phyloP scores from a whole-genome alignment of 202 grass and related monocot species.

The Cymbopogon flexuosus region DNA sequence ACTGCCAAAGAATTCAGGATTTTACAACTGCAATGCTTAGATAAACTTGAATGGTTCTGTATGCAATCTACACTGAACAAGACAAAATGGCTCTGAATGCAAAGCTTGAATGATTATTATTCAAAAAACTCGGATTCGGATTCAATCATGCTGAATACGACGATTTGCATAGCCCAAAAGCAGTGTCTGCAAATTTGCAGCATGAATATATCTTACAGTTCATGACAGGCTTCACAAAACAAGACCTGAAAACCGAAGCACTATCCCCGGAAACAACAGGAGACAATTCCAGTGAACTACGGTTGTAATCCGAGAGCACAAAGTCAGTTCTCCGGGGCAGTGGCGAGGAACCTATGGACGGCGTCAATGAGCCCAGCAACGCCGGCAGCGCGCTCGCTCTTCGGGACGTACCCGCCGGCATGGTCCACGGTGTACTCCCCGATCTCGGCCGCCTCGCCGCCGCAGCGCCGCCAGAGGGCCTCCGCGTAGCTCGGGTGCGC shows the following conservation, averaged over 20 bases:
- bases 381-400: slow-evolving; percentile 19
- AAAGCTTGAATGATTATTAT: not conserved
- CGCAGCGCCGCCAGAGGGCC: slow-evolving; percentile 55
- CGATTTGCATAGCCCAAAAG: not conserved
- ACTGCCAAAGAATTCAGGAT: too few relatives aligned
- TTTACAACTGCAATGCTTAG: not conserved
- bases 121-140: not conserved
- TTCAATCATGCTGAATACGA: not conserved
- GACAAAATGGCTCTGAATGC: not conserved
- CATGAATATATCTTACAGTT: not conserved
- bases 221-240: not conserved
- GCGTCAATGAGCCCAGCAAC: slow-evolving; percentile 42
- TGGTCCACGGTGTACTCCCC: slow-evolving; percentile 47
- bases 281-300: not conserved
- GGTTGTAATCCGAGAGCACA: not conserved
- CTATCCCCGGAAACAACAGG: not conserved
- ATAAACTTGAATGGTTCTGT: not conserved
- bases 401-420: slow-evolving; percentile 43
- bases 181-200: not conserved
- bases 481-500: slow-evolving; percentile 59
- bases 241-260: not conserved
- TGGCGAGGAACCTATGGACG: slow-evolving; percentile 28
- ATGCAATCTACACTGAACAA: not conserved
- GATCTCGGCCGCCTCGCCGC: slow-evolving; percentile 47
- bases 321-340: not conserved